Evolutionary conservation across 768 basidiomycete genomes (phyloP), one percentile per base, ranked within the genome.

Genomic region (Hericium erinaceus): DNA sequence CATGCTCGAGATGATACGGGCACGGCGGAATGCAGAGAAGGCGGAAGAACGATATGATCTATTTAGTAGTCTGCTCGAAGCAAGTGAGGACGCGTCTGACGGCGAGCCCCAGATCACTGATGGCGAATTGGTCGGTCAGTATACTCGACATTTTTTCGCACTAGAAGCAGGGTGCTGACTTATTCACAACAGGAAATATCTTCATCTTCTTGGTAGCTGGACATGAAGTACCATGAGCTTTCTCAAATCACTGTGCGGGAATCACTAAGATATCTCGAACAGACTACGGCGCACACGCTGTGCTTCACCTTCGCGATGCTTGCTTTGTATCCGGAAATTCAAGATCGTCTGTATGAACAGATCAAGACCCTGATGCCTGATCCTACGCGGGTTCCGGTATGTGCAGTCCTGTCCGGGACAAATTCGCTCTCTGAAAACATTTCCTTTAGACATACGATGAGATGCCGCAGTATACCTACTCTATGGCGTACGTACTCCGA

Each of bases 271-370:
- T 16, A 26, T 1, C 1, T 53, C 4, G 37, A 24, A 8, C 39
- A 76, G 73, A 75, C 75, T 2, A 70, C 74, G 0, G 69, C 68
- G 11, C 66, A 74, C 57, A 69, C 74, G 6, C 59, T 77, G 11
- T 68, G 68, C 51, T 76, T 70, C 61, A 61, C 72, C 0, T 68
- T 78, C 54, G 76, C 66, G 5, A 59, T 77, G 49, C 69, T 80
- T 2, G 78, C 77, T 0, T 64, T 77, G 7, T 67, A 74, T 58
- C 69, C 67, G 2, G 73, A 76, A 2, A 70, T 74, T 55, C 78
- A 80, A 63, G 75, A 72, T 52, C 71, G 66, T 50, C 57, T 75
- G 28, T 73, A 67, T 57, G 57, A 68, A 58, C 73, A 70, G 56
- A 72, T 75, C 58, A 69, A 64, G 20, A 54, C 57, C 4, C 63